These are phyloP conservation scores for Diospyros lotus DNA, from an alignment of 148 eudicot genomes.

Conservation along the genomic window DNA sequence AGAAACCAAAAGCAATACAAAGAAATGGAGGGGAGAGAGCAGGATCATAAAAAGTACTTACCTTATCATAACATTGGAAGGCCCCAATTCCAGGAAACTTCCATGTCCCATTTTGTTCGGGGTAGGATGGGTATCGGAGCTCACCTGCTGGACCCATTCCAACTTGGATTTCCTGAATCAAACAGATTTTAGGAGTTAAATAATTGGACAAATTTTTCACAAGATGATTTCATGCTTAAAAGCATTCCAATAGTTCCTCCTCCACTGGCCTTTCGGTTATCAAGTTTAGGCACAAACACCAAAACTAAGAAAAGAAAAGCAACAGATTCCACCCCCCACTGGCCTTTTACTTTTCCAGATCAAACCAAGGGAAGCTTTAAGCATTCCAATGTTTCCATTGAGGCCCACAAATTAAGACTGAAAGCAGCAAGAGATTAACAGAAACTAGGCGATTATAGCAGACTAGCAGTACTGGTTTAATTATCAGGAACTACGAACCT, in stretches of 20 bases:
- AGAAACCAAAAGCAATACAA: neutral
- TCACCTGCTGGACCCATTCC: constrained; percentile 99
- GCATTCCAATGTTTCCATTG: too few relatives aligned
- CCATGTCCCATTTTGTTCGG: constrained; percentile 90
- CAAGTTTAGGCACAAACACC: neutral
- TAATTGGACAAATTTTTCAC: neutral
- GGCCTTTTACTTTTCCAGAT: too few relatives aligned
- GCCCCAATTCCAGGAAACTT: constrained; percentile 97
- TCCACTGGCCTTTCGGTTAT: neutral
- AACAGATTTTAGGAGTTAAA: neutral
- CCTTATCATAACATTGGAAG: constrained; percentile 96
- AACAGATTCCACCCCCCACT: too few relatives aligned
- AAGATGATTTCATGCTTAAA: neutral
- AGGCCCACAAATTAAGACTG: too few relatives aligned
- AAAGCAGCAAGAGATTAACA: too few relatives aligned
- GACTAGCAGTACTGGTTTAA: too few relatives aligned
- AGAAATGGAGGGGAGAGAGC: neutral
- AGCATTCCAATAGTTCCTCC: neutral
- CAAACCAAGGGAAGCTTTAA: too few relatives aligned
- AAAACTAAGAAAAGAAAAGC: too few relatives aligned
- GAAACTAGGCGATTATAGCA: too few relatives aligned
- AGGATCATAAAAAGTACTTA: constrained; percentile 8
- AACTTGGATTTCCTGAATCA: constrained; percentile 85
- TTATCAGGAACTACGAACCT: too few relatives aligned
- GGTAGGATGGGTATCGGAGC: constrained; percentile 96